Evolutionary conservation across 2,329 filamentous ascomycete genomes (phyloP), one percentile per base, ranked within the genome.

Genomic region (Hortaea sp.): DNA sequence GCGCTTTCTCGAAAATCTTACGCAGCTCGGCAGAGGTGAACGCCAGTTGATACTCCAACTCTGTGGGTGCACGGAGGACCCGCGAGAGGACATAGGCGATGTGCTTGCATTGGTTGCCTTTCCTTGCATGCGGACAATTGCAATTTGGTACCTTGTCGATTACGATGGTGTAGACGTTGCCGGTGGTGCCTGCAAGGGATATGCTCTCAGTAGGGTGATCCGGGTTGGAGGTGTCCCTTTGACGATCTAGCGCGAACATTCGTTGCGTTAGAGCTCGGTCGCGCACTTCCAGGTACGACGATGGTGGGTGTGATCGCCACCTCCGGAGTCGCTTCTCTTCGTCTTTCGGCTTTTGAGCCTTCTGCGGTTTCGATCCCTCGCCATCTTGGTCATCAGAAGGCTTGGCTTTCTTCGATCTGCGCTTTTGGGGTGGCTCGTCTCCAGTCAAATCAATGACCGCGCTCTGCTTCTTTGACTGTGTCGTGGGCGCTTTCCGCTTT

Each of bases 101-200:
- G 53, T 85, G 81, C 57, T 82, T 82, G 70, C 79, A 84, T 27
- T 53, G 51, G 5, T 48, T 53, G 54, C 79, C 75, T 39, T 77
- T 75, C 4, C 74, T 72, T 47, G 52, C 55, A 34, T 47, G 49
- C 7, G 55, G 52, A 43, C 53, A 60, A 44, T 53, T 45, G 37
- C 58, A 60, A 5, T 53, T 64, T 0, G 78, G 77, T 7, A 69
- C 55, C 44, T 74, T 72, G 47, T 64, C 61, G 44, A 84, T 74
- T 7, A 62, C 68, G 31, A 79, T 72, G 0, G 67, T 73, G 62
- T 84, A 82, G 12, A 82, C 63, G 53, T 82, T 82, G 11, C 79
- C 79, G 0, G 77, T 81, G 5, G 72, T 70, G 12, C 80, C 80
- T 30, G 77, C 76, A 42, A 83, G 72, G 20, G 74, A 64, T 44